A percentile compares a stretch with the other conserved stretches of the same genome.
phyloP scores from a whole-genome alignment of 2,329 filamentous ascomycete species.

The Bipolaris victoriae region DNA sequence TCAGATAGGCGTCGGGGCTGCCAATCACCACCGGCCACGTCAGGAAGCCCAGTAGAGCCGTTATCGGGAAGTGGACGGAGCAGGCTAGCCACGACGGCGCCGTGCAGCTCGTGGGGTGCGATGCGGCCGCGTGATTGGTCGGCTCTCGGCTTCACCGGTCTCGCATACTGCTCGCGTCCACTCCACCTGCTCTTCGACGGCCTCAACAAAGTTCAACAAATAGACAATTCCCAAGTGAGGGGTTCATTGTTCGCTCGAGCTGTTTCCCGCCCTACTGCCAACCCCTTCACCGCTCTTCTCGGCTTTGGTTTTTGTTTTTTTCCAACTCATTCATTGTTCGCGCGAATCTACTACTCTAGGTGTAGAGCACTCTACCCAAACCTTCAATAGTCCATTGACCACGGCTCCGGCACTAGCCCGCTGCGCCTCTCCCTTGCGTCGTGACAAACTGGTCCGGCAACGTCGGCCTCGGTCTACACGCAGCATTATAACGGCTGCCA shows the following conservation, averaged over 20 bases:
- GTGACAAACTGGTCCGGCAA: slow-evolving; percentile 7
- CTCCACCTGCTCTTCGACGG: slow-evolving; percentile 34
- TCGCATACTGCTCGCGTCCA: slow-evolving; percentile 26
- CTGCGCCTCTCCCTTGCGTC: slow-evolving; percentile 10
- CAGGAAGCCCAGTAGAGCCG: slow-evolving; percentile 41
- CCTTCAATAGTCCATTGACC: background rate
- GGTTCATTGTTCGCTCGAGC: slow-evolving; percentile 28
- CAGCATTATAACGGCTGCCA: slow-evolving; percentile 34
- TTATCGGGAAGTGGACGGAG: slow-evolving; percentile 45
- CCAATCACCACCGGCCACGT: slow-evolving; percentile 49
- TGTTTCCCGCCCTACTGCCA: slow-evolving; percentile 37
- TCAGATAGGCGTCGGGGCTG: slow-evolving; percentile 32
- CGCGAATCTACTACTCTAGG: no score
- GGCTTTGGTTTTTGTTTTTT: slow-evolving; percentile 14
- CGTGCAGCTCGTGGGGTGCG: slow-evolving; percentile 42
- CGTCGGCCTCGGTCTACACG: slow-evolving; percentile 31
- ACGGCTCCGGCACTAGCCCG: slow-evolving; percentile 16
- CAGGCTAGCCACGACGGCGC: slow-evolving; percentile 44
- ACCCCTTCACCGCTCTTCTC: slow-evolving; percentile 44
- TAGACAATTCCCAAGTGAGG: slow-evolving; percentile 28
- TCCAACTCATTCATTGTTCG: slow-evolving; percentile 5
- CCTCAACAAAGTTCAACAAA: slow-evolving; percentile 28
- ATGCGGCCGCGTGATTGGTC: slow-evolving; percentile 32
- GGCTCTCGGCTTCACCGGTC: slow-evolving; percentile 33
- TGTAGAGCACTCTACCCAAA: background rate